Conservation (phyloP, 768 basidiomycete genomes). For the Trametes elegans region DNA sequence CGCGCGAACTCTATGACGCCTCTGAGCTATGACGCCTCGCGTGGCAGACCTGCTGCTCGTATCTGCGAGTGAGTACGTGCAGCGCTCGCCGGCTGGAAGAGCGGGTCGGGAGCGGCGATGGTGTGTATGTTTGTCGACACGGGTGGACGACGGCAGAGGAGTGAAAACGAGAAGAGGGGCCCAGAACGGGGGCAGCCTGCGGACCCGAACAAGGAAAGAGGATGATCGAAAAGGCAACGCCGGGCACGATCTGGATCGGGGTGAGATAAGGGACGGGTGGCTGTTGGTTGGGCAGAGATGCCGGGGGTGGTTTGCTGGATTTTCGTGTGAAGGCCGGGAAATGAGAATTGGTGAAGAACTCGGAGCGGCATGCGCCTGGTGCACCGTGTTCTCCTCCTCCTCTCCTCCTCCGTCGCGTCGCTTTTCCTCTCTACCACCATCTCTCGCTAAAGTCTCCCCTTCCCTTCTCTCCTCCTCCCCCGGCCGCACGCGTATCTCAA, state of each 20-base stretch:
- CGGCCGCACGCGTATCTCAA: neutral
- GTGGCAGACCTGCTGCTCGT: neutral
- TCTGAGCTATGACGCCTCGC: slow-evolving; percentile 7
- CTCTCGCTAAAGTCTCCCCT: slow-evolving; percentile 1
- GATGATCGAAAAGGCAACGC: neutral
- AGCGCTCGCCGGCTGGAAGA: no score
- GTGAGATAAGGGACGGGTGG: slow-evolving; percentile 5
- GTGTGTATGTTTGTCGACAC: neutral
- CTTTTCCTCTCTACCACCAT: slow-evolving; percentile 16
- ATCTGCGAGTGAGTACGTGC: no score
- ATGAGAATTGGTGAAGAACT: slow-evolving; percentile 3
- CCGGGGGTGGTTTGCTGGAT: neutral
- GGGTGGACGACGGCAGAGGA: no score
- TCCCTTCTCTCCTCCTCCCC: neutral
- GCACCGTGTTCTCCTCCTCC: slow-evolving; percentile 9
- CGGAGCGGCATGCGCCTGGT: neutral
- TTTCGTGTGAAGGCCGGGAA: slow-evolving; percentile 1
- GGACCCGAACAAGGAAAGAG: neutral
- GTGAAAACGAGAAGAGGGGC: neutral
- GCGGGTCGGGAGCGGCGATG: neutral
- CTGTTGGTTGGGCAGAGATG: neutral
- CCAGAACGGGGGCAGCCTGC: neutral
- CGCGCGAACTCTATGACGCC: slow-evolving; percentile 5
- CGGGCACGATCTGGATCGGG: neutral
- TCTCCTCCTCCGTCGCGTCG: slow-evolving; percentile 7